These are phyloP conservation scores for Metschnikowia koreensis DNA, from an alignment of 805 yeast species.

Conservation along the genomic window DNA sequence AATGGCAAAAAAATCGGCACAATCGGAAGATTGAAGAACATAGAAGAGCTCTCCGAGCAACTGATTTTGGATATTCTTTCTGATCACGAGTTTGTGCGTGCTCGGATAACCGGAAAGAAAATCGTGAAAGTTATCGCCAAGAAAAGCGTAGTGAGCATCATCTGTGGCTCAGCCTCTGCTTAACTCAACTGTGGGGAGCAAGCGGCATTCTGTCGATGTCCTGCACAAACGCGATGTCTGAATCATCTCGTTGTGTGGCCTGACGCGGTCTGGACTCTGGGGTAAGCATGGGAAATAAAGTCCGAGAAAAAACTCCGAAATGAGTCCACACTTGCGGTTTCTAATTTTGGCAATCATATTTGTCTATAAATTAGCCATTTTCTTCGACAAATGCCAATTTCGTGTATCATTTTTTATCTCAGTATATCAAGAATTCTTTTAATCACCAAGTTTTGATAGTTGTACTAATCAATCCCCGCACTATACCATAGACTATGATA, in stretches of 20 bases:
- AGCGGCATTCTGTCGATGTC: slow-evolving; percentile 4
- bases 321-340: not conserved
- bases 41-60: slow-evolving; percentile 39
- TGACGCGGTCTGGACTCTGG: not conserved
- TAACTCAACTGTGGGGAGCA: slow-evolving; percentile 3
- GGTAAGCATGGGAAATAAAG: slow-evolving; percentile 4
- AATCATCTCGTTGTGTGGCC: not conserved
- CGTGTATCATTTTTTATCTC: not conserved
- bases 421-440: not conserved
- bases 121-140: slow-evolving; percentile 58
- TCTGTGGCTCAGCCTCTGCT: slow-evolving; percentile 14
- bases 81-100: slow-evolving; percentile 17
- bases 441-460: not conserved
- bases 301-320: slow-evolving; percentile 2
- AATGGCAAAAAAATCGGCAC: slow-evolving; percentile 68
- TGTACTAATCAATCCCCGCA: not conserved
- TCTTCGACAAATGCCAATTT: not conserved
- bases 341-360: not conserved
- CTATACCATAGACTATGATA: not conserved
- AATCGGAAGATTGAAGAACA: slow-evolving; percentile 36
- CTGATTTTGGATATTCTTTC: slow-evolving; percentile 48
- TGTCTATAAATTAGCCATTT: no score
- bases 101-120: slow-evolving; percentile 40
- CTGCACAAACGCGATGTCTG: slow-evolving; percentile 1
- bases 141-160: slow-evolving; percentile 46